Evolutionary conservation across 495 filamentous ascomycete genomes (phyloP), one percentile per base, ranked within the genome.

Genomic region (Emericellopsis terricola): DNA sequence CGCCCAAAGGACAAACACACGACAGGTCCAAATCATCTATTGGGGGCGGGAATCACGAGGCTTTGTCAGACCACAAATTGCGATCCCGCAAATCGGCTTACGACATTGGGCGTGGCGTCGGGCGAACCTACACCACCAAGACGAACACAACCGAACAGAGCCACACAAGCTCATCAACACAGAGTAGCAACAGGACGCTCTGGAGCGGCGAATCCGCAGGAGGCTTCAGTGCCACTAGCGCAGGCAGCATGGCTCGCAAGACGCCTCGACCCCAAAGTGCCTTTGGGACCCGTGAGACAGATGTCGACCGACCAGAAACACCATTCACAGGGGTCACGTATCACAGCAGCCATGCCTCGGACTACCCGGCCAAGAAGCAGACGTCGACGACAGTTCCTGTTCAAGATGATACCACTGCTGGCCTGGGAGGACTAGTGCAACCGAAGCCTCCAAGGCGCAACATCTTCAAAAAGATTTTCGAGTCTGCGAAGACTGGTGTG

Each of bases 381-480:
- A 62, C 56, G 39, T 68, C 65, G 13, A 62, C 62, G 38, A 50
- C 52, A 11, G 62, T 49, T 3, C n/a, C n/a, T 26, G 57, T 62
- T 35, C 48, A 54, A 29, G 60, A 60, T 4, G 62, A 65, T 20
- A 50, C 59, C 6, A 61, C 65, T 29, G 68, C 33, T 43, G 57
- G 38, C 51, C 67, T 96, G 13, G 81, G 85, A 20, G 85, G 86
- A 3, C 64, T 94, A 27, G 71, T 74, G n/a, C 69, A 81, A 8
- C 86, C 85, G 0, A 96, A 87, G 51, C 62, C 74, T 3, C 94
- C 87, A 53, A 96, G 89, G 56, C 74, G 73, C 27, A 87, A 87
- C 15, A 94, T 99, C 48, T 83, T 99, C 55, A 94, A 89, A 56
- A 91, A 91, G 44, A 85, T 99, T 33, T 69, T 96, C 23, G 87